These are phyloP conservation scores for Saccharum spontaneum DNA, from an alignment of 176 grass and related monocot genomes.

Conservation along the genomic window DNA sequence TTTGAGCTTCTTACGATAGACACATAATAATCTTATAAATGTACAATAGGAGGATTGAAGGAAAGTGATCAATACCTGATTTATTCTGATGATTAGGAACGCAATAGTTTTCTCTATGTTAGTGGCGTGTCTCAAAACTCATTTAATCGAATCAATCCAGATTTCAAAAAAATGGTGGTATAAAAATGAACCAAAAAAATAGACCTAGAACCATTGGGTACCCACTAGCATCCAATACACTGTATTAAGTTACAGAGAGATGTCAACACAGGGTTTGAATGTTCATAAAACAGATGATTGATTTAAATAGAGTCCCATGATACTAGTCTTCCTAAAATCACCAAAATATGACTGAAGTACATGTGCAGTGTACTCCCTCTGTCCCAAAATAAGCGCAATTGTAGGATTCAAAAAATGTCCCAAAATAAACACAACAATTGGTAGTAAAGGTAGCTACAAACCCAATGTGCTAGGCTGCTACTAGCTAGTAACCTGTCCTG, in stretches of 20 bases:
- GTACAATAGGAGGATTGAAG: background rate
- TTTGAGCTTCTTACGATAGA: background rate
- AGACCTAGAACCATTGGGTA: background rate
- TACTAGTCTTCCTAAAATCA: background rate
- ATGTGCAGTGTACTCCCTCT: background rate
- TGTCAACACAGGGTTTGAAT: background rate
- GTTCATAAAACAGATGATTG: background rate
- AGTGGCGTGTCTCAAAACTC: background rate
- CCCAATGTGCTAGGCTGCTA: no score
- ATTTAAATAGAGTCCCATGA: background rate
- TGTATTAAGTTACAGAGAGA: background rate
- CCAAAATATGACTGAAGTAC: background rate
- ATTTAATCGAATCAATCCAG: background rate
- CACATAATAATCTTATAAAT: background rate
- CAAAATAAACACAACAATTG: no score
- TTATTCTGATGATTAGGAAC: background rate
- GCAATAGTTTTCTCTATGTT: no score
- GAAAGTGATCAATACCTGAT: background rate
- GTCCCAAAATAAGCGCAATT: no score
- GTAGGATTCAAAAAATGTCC: no score
- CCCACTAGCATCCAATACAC: background rate
- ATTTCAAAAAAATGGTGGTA: background rate
- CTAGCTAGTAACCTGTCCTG: no score
- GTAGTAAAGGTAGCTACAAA: no score
- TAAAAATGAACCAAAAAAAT: background rate